phyloP scores from a whole-genome alignment of 495 filamentous ascomycete species.

The Aspergillus ellipticus region DNA sequence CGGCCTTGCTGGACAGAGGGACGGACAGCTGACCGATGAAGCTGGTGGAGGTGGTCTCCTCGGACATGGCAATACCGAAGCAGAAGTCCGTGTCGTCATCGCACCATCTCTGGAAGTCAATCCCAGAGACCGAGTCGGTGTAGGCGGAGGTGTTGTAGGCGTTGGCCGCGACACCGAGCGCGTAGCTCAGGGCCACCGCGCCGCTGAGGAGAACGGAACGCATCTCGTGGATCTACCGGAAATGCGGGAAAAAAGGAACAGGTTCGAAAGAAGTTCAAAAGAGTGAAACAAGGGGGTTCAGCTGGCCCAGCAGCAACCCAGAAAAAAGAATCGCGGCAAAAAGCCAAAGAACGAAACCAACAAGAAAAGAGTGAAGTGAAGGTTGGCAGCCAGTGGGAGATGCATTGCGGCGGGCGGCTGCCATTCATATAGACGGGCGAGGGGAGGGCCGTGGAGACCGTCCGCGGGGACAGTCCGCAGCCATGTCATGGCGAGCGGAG shows the following conservation, averaged over 20 bases:
- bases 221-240: slow-evolving; percentile 9
- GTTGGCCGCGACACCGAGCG: slow-evolving; percentile 9
- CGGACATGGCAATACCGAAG: slow-evolving; percentile 35
- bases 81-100: slow-evolving; percentile 26
- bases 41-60: slow-evolving; percentile 25
- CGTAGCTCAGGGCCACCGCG: slow-evolving; percentile 11
- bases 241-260: neutral
- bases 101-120: slow-evolving; percentile 31
- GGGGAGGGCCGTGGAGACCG: no score
- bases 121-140: slow-evolving; percentile 34
- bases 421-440: slow-evolving; percentile 14
- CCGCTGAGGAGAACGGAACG: slow-evolving; percentile 10
- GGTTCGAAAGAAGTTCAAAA: neutral
- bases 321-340: slow-evolving; percentile 10
- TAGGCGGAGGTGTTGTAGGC: slow-evolving; percentile 22
- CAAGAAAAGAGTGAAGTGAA: slow-evolving; percentile 9
- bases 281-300: slow-evolving; percentile 7
- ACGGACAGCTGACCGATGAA: slow-evolving; percentile 37
- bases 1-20: slow-evolving; percentile 16
- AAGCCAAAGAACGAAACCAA: slow-evolving; percentile 10
- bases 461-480: neutral
- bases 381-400: slow-evolving; percentile 1
- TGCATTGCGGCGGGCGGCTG: neutral
- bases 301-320: slow-evolving; percentile 16
- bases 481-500: neutral